These are phyloP conservation scores for Candida chauliodis DNA, from an alignment of 805 yeast species.

Conservation along the genomic window DNA sequence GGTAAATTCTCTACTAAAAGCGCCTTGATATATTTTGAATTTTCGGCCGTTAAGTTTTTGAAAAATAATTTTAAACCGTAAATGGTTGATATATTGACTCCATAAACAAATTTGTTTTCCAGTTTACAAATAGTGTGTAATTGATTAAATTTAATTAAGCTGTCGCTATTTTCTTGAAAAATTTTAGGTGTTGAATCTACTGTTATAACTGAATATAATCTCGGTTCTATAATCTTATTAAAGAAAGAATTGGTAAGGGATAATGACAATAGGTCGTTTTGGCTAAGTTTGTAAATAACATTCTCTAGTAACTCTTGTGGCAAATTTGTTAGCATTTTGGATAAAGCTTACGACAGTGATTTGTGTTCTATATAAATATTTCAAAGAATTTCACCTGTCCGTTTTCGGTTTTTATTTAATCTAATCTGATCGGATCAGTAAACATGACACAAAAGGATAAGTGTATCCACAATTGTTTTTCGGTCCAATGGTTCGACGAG, in stretches of 20 bases:
- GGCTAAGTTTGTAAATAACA: constrained; percentile 13
- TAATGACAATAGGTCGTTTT: constrained; percentile 14
- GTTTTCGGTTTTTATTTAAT: constrained; percentile 1
- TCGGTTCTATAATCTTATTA: constrained; percentile 5
- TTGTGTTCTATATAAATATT: background rate
- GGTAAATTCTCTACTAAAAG: constrained; percentile 15
- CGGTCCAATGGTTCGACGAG: background rate
- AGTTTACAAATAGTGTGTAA: background rate
- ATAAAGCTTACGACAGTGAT: background rate
- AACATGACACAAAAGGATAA: constrained; percentile 4
- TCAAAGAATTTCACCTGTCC: background rate
- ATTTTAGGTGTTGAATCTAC: constrained; percentile 10
- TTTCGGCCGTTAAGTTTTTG: constrained; percentile 14
- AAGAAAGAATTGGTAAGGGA: constrained; percentile 11
- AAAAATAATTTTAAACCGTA: constrained; percentile 18
- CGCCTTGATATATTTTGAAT: constrained; percentile 13
- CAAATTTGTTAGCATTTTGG: constrained; percentile 15
- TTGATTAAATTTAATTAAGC: background rate
- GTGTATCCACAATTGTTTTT: background rate
- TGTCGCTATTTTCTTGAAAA: background rate
- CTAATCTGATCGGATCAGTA: constrained; percentile 8
- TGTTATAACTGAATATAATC: constrained; percentile 10
- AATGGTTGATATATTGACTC: constrained; percentile 12
- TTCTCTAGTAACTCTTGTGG: constrained; percentile 19
- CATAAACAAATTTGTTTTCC: background rate